Base-by-base conservation (phyloP, 164 flowering plant species). In the Nymphaea thermarum region DNA sequence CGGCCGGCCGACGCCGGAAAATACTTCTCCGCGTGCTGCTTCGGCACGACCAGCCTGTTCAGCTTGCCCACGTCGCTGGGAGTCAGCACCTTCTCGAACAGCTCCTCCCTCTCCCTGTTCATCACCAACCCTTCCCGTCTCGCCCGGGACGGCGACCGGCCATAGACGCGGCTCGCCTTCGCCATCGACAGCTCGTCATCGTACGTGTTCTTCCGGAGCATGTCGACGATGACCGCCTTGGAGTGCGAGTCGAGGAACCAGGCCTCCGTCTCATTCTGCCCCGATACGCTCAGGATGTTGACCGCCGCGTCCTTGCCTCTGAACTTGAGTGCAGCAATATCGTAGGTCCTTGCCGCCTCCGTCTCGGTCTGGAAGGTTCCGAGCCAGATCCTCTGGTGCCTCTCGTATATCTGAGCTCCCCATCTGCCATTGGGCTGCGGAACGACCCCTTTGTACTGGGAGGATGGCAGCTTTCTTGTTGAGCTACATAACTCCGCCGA, bases 31-130 rank as follows among this genome's bases (percentile, higher is more conserved):
- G 98, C 98, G 68, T 93, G 94, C 53, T 89, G 97, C 67, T 92
- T 92, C 2, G 98, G 98, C 4, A 92, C 88, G 45, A 92, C 98
- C 5, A 92, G 76, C 57, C 98, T 80, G 84, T 93, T 93, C 63
- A 93, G 73, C 79, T 91, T 93, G 41, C 98, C 98, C 2, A 93
- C 98, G 62, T 93, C 98, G 75, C 98, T 93, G 1, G 98, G 98
- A 3, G 97, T 93, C 16, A 93, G 91, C 10, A 86, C 81, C 72
- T 93, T 93, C 62, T 93, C 96, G 70, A 93, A 93, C 0, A 93
- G 85, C 3, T 61, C 15, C 64, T 61, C 64, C 3, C 82, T 3
- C 79, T 47, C 55, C 12, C 55, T 3, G 55, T 2, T 79, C 42
- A 14, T 12, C 14, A 45, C n/a, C 4, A 43, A 62, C 59, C n/a